Evolutionary conservation across 306 rosid genomes (phyloP), one percentile per base, ranked within the genome.

Genomic region (Quercus cerris): DNA sequence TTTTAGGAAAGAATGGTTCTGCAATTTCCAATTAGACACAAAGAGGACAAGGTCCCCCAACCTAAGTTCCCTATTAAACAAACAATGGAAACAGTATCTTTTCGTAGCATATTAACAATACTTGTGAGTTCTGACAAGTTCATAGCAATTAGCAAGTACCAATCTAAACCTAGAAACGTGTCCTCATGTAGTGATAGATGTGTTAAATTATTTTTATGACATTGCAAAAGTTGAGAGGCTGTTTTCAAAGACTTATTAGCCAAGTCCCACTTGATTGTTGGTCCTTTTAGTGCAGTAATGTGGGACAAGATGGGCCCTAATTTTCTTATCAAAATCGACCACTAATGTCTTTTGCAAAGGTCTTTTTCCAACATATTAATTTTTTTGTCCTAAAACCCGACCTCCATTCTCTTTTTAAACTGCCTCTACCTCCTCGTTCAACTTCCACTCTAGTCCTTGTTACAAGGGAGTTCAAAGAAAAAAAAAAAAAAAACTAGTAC

Each of bases 81-180:
- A 75, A 57, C 70, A 81, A 67, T 4, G 70, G 74, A 77, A 72
- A 73, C 49, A 1, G 59, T 71, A 71, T 71, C 59, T 76, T 75
- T 33, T 63, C 84, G 69, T 57, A 73, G 58, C 31, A 84, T 69
- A 81, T 76, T 70, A 54, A 20, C 30, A 55, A 77, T 75, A 3
- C 15, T 49, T 10, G 15, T 13, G 1, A 49, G 46, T 7, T 38
- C 46, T 38, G 46, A 38, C 46, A 38, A 38, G 6, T 38, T 38
- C 46, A 38, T 30, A 31, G 1, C 44, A 49, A 38, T 44, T 31
- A 22, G 18, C 22, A 14, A 35, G 54, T 67, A 55, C 54, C 20
- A 38, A 59, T 22, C 44, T 75, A 69, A 22, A 27, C 23, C 11
- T 2, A 3, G 28, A 66, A 38, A 59, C 70, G 19, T 75, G 80